phyloP scores from a whole-genome alignment of 345 rosid genomes.

The Citrus cavaleriei region DNA sequence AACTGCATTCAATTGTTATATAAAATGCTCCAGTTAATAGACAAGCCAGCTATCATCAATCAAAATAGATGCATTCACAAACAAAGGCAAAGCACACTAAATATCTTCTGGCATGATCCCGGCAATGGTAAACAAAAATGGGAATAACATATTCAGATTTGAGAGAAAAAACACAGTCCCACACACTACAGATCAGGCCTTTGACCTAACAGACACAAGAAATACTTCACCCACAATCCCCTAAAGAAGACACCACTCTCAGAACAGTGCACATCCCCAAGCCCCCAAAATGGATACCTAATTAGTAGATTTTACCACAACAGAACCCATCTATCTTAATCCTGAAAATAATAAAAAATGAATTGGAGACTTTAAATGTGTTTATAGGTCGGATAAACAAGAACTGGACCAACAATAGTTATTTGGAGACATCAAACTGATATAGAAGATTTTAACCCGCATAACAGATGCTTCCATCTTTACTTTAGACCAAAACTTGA shows the following conservation, averaged over 20 bases:
- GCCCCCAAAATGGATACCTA: too few species aligned
- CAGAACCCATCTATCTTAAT: neutral
- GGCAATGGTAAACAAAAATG: neutral
- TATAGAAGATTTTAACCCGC: neutral
- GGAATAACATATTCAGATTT: neutral
- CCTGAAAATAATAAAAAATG: neutral
- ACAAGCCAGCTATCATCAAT: neutral
- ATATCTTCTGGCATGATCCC: neutral
- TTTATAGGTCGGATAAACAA: neutral
- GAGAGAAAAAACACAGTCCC: neutral
- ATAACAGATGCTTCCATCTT: neutral
- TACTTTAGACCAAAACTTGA: neutral
- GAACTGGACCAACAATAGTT: neutral
- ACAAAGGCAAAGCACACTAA: neutral
- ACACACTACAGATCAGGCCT: neutral
- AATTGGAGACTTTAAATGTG: neutral
- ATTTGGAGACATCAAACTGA: neutral
- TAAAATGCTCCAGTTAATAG: neutral
- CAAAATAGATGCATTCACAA: neutral
- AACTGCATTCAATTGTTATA: constrained; percentile 38
- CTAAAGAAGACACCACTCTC: too few species aligned
- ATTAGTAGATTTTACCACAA: neutral
- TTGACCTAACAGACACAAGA: too few species aligned
- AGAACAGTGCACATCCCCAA: too few species aligned
- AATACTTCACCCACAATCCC: too few species aligned